Base-by-base conservation (phyloP, 306 rosid genomes). In the Sechiopsis laciniata region DNA sequence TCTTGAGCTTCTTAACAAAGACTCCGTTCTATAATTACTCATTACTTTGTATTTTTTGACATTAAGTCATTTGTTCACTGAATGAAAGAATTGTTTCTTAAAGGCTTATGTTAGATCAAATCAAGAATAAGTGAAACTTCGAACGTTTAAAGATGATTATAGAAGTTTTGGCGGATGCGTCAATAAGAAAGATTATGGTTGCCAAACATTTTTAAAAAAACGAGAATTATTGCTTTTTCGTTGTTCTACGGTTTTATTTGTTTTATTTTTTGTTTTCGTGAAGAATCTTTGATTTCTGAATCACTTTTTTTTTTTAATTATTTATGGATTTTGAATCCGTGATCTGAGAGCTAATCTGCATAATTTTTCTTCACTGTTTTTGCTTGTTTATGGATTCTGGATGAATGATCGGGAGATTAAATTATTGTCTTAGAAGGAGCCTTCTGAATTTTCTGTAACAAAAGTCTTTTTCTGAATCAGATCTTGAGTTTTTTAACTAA, bases 241-340 rank as follows among this genome's bases (percentile, higher is more conserved):
- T 64, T 40, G 8, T 64, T 16, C 48, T 40, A 5, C 15, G 52
- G 53, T 46, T 66, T 45, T 32, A 20, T 22, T 2, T 46, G 40
- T 20, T 67, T 12, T 45, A 1, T 7, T 63, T 64, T 16, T 35
- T 8, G 1, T 62, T 63, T 16, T 16, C 45, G 0, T 17, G 37
- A 21, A n/a, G 40, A 67, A 67, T 40, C 37, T 67, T 37, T 52
- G 52, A 65, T 65, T 42, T 22, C 54, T 16, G 45, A 35, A 62
- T 35, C 35, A 63, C 7, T 19, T 19, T 40, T 53, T 42, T 42
- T 40, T 10, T 37, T 35, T 65, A 0, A 37, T 63, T 35, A 37
- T 13, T 42, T 40, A 2, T 45, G 17, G 55, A 19, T 45, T 66
- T n/a, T 66, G 4, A 40, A 66, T 66, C 35, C 11, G 24, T 10